Base-by-base conservation (phyloP, 2,329 filamentous ascomycete species). In the Juglanconis sp. region DNA sequence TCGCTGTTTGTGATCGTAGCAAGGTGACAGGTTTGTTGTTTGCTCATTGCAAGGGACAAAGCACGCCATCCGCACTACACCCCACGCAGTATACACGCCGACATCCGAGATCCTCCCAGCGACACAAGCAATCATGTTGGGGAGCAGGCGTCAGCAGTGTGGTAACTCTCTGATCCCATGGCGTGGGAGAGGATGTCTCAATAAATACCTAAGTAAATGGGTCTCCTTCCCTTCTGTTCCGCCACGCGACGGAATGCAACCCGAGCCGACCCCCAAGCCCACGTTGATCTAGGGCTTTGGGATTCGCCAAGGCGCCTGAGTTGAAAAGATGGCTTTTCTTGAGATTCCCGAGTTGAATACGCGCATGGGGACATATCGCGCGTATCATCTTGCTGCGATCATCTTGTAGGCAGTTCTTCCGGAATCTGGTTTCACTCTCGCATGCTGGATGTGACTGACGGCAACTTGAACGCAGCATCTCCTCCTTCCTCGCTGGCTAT, bases 401-500 rank as follows among this genome's bases (percentile, higher is more conserved):
- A 46, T 58, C 56, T 58, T 58, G 56, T 58, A 32, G 52, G 56
- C 24, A 24, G 24, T 24, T 57, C 38, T 9, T 6, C 3, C 6
- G 2, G 8, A 11, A 6, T 38, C 5, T 3, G 9, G 34, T 17
- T 51, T 31, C 34, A 5, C 50, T 32, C 32, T 32, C 13, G 36
- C 34, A 36, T 31, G 35, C 8, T 4, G n/a, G 30, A 17, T 17
- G 5, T 10, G 17, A 32, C 36, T 53, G 47, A 49, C 40, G 15
- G 17, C 11, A 35, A 48, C 13, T 5, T 1, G 30, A 8, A 48
- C 17, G 24, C 17, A 58, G 74, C 65, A 66, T 71, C 24, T 72
- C 72, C 11, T 76, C 74, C 1, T 78, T 78, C 61, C 67, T 77
- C 38, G 73, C 71, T 63, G 74, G 74, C 61, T 78, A 78, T 57